Conservation (phyloP, 176 grass and related monocot genomes). For the Lolium rigidum region DNA sequence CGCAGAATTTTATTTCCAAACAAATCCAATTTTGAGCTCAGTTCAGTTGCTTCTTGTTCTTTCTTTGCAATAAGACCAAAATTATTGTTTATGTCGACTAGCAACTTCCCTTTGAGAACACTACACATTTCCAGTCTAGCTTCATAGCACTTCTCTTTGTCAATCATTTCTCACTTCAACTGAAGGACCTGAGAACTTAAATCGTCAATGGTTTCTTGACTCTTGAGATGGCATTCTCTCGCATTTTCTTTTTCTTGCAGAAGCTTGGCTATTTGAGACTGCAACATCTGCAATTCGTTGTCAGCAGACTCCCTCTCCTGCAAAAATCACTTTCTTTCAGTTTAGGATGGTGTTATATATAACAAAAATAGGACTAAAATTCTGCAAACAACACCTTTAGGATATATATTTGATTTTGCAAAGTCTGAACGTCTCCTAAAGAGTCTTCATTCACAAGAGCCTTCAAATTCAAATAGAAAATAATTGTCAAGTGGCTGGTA, state of each 20-base stretch:
- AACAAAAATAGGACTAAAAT: slow-evolving; percentile 33
- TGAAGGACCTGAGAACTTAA: slow-evolving; percentile 51
- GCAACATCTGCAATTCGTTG: slow-evolving; percentile 48
- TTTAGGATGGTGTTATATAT: slow-evolving; percentile 14
- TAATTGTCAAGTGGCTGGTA: slow-evolving; percentile 36
- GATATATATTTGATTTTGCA: slow-evolving; percentile 81
- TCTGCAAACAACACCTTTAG: slow-evolving; percentile 72
- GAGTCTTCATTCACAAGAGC: slow-evolving; percentile 93
- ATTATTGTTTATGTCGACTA: slow-evolving; percentile 81
- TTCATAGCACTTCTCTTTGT: slow-evolving; percentile 61
- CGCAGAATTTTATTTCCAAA: slow-evolving; percentile 81
- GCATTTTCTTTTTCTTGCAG: slow-evolving; percentile 56
- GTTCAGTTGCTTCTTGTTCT: slow-evolving; percentile 75
- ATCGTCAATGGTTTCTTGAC: slow-evolving; percentile 43
- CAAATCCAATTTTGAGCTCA: slow-evolving; percentile 59
- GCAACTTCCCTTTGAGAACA: slow-evolving; percentile 86
- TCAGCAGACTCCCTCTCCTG: slow-evolving; percentile 67
- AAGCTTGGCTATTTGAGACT: slow-evolving; percentile 40
- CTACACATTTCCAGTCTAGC: slow-evolving; percentile 67
- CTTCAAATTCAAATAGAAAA: slow-evolving; percentile 51
- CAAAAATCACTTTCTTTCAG: slow-evolving; percentile 36
- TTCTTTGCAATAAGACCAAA: slow-evolving; percentile 80
- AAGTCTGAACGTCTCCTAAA: slow-evolving; percentile 74
- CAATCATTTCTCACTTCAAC: slow-evolving; percentile 57
- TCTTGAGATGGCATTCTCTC: slow-evolving; percentile 39